Evolutionary conservation across 2,329 filamentous ascomycete species (phyloP), one percentile per base, ranked within the genome.

Genomic region (Aureobasidium pullulans): DNA sequence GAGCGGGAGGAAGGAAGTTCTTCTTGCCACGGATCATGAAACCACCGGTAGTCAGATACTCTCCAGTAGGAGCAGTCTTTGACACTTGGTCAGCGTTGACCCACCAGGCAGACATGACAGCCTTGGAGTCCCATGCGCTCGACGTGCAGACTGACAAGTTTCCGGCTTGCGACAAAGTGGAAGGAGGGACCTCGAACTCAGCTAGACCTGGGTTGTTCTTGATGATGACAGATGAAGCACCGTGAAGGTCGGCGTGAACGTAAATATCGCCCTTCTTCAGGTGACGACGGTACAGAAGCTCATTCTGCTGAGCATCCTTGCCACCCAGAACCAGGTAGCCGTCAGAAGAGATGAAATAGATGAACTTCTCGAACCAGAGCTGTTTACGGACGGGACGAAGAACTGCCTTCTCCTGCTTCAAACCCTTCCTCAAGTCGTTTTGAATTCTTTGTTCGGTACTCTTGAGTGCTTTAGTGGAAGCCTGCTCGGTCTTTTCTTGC

Each of bases 361-460:
- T 79, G 67, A 96, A 99, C 73, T 99, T 99, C 69, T 99, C 94
- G 66, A 96, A 99, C 94, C 94, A 99, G 67, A 92, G 83, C 64
- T 86, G 87, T 68, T 86, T 88, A 59, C 94, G 84, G 8, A 96
- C 87, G 0, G 88, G 90, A 47, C 92, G 85, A 9, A 97, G 76
- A 1, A 95, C 78, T 19, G 90, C 87, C 71, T 96, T 96, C 73
- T 97, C 94, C 69, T 94, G 88, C 75, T 96, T 96, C 60, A 97
- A 73, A 0, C 86, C 87, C 68, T 91, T 93, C 74, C 89, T 95
- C 23, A 97, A 78, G 70, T 96, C 90, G 11, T 89, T 84, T 4
- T 83, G 80, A 23, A 97, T 92, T 74, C 96, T 96, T 68, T 88
- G 86, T 70, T 96, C 90, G 6, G 92, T 90, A 65, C 85, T 96